These are phyloP conservation scores for Solanum medicagineum DNA, from an alignment of 257 asterid genomes.

Conservation along the genomic window DNA sequence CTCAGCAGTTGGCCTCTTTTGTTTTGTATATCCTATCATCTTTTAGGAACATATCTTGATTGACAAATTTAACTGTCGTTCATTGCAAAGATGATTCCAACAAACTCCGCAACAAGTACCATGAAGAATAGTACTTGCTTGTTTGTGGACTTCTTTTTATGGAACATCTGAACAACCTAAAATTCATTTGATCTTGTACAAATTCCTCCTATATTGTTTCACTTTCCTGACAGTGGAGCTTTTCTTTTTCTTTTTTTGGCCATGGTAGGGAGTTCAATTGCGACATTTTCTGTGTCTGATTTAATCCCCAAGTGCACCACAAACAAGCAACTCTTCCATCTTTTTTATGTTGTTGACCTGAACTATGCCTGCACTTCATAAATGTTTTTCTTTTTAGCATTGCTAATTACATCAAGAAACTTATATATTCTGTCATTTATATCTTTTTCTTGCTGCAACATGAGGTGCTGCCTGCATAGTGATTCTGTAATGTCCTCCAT, in stretches of 20 bases:
- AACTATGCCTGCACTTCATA: background rate
- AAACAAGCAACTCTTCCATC: background rate
- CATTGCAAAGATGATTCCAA: background rate
- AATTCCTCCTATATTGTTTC: background rate
- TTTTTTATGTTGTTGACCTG: background rate
- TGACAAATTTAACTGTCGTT: background rate
- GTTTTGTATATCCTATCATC: background rate
- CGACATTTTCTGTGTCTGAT: background rate
- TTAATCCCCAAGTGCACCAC: background rate
- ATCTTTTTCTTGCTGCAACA: background rate
- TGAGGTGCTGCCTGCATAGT: background rate
- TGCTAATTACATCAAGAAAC: background rate
- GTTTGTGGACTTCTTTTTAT: background rate
- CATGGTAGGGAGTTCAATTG: background rate
- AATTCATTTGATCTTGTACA: background rate
- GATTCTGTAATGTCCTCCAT: background rate
- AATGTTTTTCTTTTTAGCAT: background rate
- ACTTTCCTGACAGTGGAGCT: background rate
- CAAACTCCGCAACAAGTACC: background rate
- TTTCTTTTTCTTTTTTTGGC: background rate
- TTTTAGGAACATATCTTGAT: background rate
- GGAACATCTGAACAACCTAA: background rate
- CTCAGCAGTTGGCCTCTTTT: background rate
- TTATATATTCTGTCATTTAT: background rate
- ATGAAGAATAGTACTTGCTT: background rate